Evolutionary conservation across 352 stramenopile genomes (phyloP).

Genomic region (Phytophthora boehmeriae): DNA sequence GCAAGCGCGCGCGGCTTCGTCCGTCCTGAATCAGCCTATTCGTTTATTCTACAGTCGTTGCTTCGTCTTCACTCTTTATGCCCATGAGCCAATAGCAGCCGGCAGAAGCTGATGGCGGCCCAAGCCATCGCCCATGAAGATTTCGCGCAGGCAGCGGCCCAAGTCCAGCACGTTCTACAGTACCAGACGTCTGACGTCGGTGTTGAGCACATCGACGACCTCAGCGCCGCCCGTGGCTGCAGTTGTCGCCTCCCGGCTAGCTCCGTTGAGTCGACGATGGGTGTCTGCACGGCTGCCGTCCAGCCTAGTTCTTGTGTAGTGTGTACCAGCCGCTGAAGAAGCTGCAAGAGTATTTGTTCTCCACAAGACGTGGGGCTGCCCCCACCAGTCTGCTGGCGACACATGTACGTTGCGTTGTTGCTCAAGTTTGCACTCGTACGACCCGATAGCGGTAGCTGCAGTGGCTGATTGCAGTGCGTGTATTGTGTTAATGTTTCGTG

Average conservation of each 20-base stretch:
- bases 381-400: slow-evolving; percentile 42
- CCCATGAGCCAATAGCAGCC: slow-evolving; percentile 46
- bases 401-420: slow-evolving; percentile 38
- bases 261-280: slow-evolving; percentile 74
- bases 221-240: slow-evolving; percentile 73
- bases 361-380: slow-evolving; percentile 26
- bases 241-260: slow-evolving; percentile 79
- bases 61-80: neutral
- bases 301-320: slow-evolving; percentile 76
- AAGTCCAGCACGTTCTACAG: slow-evolving; percentile 75
- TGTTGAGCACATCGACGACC: slow-evolving; percentile 56
- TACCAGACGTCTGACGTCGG: slow-evolving; percentile 51
- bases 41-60: too few species aligned
- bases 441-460: slow-evolving; percentile 1
- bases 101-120: slow-evolving; percentile 75
- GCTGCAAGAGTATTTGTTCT: slow-evolving; percentile 60
- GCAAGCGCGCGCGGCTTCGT: slow-evolving; percentile 71
- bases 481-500: slow-evolving; percentile 2
- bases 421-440: neutral
- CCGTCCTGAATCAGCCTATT: too few species aligned
- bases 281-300: slow-evolving; percentile 60
- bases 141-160: slow-evolving; percentile 58
- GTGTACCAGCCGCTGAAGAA: slow-evolving; percentile 66
- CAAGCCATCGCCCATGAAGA: slow-evolving; percentile 83
- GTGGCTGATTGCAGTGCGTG: neutral